A percentile compares a stretch with the other conserved stretches of the same genome.
Conservation (phyloP, 2,329 filamentous ascomycete species). For the Stachybotrys chlorohalonatus region DNA sequence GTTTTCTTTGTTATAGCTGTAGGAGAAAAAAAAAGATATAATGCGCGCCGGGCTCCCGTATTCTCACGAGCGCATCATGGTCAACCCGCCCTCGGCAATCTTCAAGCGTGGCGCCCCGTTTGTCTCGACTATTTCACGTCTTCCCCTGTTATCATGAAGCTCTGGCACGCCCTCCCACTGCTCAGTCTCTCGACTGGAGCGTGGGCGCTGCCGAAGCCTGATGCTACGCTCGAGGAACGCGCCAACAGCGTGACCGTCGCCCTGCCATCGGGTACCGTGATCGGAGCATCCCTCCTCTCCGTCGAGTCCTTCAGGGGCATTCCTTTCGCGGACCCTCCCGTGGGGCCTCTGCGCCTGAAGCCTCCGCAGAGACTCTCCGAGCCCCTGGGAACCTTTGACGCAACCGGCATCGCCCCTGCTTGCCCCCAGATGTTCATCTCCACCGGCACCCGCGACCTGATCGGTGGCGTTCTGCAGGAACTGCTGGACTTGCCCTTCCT, state of each 20-base stretch:
- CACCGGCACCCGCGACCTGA: constrained; percentile 27
- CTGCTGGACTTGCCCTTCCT: constrained; percentile 49
- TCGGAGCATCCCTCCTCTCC: constrained; percentile 31
- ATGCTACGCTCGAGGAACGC: constrained; percentile 28
- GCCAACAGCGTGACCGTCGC: constrained; percentile 41
- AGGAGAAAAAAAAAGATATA: not conserved
- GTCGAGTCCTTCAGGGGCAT: constrained; percentile 68
- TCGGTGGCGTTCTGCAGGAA: constrained; percentile 36
- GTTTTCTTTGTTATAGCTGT: too few species aligned
- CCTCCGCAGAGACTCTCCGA: constrained; percentile 52
- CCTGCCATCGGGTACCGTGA: constrained; percentile 47
- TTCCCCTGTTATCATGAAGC: not conserved
- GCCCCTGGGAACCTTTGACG: constrained; percentile 51
- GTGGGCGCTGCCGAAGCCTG: constrained; percentile 6
- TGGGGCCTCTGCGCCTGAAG: constrained; percentile 56
- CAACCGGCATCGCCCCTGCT: constrained; percentile 46
- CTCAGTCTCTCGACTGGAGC: not conserved
- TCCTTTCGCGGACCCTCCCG: constrained; percentile 63
- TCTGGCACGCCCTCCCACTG: not conserved
- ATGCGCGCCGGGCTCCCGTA: not conserved
- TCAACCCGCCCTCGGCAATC: not conserved
- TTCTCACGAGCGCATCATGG: not conserved
- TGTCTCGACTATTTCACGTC: not conserved
- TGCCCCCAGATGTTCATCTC: constrained; percentile 67
- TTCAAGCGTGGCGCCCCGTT: not conserved